Evolutionary conservation across 176 grass and related monocot genomes (phyloP), one percentile per base, ranked within the genome.

Genomic region (bread wheat (Triticum aestivum)): DNA sequence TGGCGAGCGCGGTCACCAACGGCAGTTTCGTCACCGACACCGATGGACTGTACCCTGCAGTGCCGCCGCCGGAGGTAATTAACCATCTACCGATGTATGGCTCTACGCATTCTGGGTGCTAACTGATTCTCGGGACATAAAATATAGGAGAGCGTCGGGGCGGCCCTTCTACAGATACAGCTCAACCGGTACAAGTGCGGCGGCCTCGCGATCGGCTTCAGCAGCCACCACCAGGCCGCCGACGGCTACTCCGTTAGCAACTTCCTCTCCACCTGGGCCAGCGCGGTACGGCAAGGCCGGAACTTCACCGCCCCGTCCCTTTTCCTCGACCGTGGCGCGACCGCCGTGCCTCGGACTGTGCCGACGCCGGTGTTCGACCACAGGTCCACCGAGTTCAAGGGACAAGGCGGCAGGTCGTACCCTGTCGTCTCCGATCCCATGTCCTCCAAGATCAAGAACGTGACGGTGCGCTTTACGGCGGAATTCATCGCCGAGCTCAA

Each of bases 31-130:
- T 65, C 62, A 65, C n/a, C n/a, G 1, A 82, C 29, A 11, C 71
- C 11, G 42, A 18, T 21, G 73, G 42, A 0, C 83, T 86, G n/a
- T 77, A 90, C 69, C 88, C 78, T 21, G 29, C 75, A 1, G 8
- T 2, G 59, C 20, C 59, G n/a, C 9, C 2, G 0, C 75, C 71
- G 38, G 45, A 38, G 75, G 30, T 65, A 61, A 61, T 51, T 5
- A 51, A 51, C 47, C 13, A 51, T 51, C 47, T 47, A 41, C 39
- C 5, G 4, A 51, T 51, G 47, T 51, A 51, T 51, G 13, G 13
- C 47, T 45, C 44, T 45, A 45, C 44, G 44, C 44, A 45, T 12
- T 45, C 44, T 45, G 11, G 44, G 12, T 13, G 45, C 45, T 51
- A 51, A 51, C 47, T 51, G 47, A 5, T 4, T 51, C 3, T 4